phyloP scores from a whole-genome alignment of 495 filamentous ascomycete species.

The Penicillium subrubescens region DNA sequence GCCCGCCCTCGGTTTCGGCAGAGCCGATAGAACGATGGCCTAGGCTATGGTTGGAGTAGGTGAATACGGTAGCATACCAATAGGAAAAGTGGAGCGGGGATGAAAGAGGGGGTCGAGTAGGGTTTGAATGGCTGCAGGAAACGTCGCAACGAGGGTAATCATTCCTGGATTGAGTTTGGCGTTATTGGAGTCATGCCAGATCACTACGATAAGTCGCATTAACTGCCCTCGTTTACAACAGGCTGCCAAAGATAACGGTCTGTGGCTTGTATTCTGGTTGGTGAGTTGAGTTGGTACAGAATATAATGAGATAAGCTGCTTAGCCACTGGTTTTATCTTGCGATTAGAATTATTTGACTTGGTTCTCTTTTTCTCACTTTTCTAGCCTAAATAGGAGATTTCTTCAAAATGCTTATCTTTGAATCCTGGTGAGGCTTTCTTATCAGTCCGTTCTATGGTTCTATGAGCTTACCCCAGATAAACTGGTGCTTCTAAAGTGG shows the following conservation, averaged over 20 bases:
- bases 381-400: not conserved
- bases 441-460: not conserved
- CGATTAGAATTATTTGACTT: not conserved
- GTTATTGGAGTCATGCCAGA: not conserved
- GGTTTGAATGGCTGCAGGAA: not conserved
- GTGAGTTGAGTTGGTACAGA: not conserved
- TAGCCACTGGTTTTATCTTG: not conserved
- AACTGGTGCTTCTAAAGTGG: not conserved
- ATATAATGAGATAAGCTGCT: not conserved
- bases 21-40: not conserved
- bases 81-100: not conserved
- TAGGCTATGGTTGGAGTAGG: not conserved
- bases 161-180: not conserved
- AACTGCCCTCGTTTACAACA: not conserved
- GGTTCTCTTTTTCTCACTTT: not conserved
- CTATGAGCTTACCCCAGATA: not conserved
- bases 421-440: not conserved
- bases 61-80: not conserved
- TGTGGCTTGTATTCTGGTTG: not conserved
- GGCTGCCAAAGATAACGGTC: not conserved
- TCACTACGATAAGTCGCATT: not conserved
- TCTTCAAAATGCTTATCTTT: not conserved
- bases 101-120: not conserved
- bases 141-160: slow-evolving; percentile 1
- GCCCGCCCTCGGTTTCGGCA: not conserved